Base-by-base conservation (phyloP, 306 rosid genomes). In the Citrullus amarus region DNA sequence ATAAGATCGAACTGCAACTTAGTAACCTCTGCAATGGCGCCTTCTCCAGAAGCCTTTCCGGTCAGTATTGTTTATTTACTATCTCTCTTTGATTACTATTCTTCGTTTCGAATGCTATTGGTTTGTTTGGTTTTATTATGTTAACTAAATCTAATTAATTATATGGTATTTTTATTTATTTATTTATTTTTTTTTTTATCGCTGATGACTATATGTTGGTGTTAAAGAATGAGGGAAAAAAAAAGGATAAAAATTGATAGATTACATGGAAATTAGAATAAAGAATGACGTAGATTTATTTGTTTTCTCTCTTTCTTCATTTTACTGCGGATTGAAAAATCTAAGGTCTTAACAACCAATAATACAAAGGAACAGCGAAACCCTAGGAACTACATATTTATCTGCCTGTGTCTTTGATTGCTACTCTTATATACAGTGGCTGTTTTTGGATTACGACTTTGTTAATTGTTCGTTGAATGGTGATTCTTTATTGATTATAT, bases 1-100 rank as follows among this genome's bases (percentile, higher is more conserved):
- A 85, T 89, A 91, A 88, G 83, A 96, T 96, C 76, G 96, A 96
- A 85, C 77, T 59, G 51, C 98, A 92, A 80, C 93, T 96, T 18
- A 83, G 86, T 68, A 78, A 86, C 83, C 99, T 96, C 88, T 90
- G 91, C 87, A 85, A 83, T 20, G 87, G 87, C 80, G 82, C 86
- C 79, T 84, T 89, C 66, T 78, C 80, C 82, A 81, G 89, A 73
- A 88, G 79, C 71, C 84, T 84, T 85, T 91, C 96, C 79, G 98
- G 97, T 96, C 70, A 81, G 77, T 71, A 76, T 60, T 9, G 18
- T 8, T 39, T 41, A 3, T 15, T 53, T 34, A 22, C 2, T 15
- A 6, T 10, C 18, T 59, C 36, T 4, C n/a, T 20, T 8, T 13
- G 0, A 62, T 56, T 79, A 32, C 69, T 41, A 74, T 83, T 78